These are phyloP conservation scores for Lipomyces kockii DNA, from an alignment of 805 yeast genomes.

Conservation along the genomic window DNA sequence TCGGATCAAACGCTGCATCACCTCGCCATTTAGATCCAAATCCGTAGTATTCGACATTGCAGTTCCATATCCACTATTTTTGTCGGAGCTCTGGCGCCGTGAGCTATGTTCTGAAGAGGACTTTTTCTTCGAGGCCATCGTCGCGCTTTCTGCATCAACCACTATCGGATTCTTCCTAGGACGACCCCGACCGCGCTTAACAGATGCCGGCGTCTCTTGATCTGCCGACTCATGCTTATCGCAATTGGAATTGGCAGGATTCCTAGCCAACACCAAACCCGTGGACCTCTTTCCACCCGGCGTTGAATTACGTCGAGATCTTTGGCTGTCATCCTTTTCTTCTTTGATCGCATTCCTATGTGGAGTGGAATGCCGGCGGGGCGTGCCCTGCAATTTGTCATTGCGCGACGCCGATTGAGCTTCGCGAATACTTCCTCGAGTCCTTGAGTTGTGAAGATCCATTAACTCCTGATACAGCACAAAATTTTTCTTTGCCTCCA, in stretches of 20 bases:
- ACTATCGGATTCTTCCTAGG: slow-evolving; percentile 14
- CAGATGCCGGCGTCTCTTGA: not conserved
- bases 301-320: slow-evolving; percentile 27
- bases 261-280: not conserved
- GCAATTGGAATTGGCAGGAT: not conserved
- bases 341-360: not conserved
- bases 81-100: not conserved
- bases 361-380: slow-evolving; percentile 27
- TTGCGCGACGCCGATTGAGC: not conserved
- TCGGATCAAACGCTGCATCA: slow-evolving; percentile 25
- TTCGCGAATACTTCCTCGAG: slow-evolving; percentile 22
- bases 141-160: not conserved
- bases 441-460: slow-evolving; percentile 29
- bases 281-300: slow-evolving; percentile 16
- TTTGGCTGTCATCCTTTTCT: not conserved
- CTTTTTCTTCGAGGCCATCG: not conserved
- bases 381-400: not conserved
- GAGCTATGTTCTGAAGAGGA: not conserved
- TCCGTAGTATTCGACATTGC: not conserved
- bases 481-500: slow-evolving; percentile 19
- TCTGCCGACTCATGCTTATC: not conserved
- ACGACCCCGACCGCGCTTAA: slow-evolving; percentile 25
- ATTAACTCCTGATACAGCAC: slow-evolving; percentile 28
- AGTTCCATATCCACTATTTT: not conserved
- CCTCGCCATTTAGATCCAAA: slow-evolving; percentile 15